Conservation (phyloP, 805 yeast genomes). For the Metschnikowia cerradonensis region DNA sequence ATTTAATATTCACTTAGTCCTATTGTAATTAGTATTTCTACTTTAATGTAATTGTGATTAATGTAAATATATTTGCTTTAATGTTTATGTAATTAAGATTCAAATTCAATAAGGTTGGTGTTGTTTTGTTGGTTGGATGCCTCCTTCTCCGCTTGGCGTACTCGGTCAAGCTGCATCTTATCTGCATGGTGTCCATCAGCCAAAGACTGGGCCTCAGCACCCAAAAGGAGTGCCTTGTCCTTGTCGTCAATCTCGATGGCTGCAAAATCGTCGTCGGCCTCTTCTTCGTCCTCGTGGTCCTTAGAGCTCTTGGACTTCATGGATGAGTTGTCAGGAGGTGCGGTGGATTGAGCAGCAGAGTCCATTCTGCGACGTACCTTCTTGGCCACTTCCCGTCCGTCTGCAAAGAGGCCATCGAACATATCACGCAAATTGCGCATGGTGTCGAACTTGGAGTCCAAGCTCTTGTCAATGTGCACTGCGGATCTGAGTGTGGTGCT, state of each 20-base stretch:
- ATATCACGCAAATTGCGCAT: slow-evolving; percentile 71
- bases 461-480: slow-evolving; percentile 58
- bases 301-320: slow-evolving; percentile 14
- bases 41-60: too few species aligned
- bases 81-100: slow-evolving; percentile 19
- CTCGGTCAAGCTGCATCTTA: slow-evolving; percentile 16
- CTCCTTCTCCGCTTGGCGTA: slow-evolving; percentile 23
- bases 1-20: too few species aligned
- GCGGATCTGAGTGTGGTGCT: slow-evolving; percentile 62
- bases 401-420: slow-evolving; percentile 87
- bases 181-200: slow-evolving; percentile 21
- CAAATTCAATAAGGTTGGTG: slow-evolving; percentile 43
- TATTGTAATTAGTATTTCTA: too few species aligned
- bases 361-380: slow-evolving; percentile 88
- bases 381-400: slow-evolving; percentile 86
- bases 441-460: slow-evolving; percentile 42
- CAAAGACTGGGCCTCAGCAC: slow-evolving; percentile 45
- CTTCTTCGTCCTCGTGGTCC: slow-evolving; percentile 40
- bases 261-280: slow-evolving; percentile 44
- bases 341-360: slow-evolving; percentile 45
- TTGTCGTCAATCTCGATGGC: slow-evolving; percentile 37
- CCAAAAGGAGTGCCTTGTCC: slow-evolving; percentile 47
- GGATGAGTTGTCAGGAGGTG: slow-evolving; percentile 18
- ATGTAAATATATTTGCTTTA: background rate
- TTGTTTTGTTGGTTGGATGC: slow-evolving; percentile 6